Conservation (phyloP, 768 basidiomycete genomes). For the Lentinula guzmanii region DNA sequence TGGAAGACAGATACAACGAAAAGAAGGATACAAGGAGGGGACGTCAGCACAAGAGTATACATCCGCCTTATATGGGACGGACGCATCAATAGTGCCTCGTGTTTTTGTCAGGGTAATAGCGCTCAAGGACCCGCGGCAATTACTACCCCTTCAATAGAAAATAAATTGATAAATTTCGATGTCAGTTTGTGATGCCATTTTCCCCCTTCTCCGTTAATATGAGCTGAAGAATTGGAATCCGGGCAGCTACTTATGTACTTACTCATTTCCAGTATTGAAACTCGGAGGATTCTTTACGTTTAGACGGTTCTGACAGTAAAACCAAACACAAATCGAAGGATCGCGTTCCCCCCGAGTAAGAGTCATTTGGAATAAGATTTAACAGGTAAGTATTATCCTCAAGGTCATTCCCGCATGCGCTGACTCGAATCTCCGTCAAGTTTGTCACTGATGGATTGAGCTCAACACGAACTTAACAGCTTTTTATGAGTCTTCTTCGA, state of each 20-base stretch:
- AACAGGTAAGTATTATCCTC: not conserved
- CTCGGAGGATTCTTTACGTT: not conserved
- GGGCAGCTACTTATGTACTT: not conserved
- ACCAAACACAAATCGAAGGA: too few relatives aligned
- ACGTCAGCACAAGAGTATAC: slow-evolving; percentile 25
- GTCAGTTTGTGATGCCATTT: not conserved
- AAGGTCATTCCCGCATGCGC: not conserved
- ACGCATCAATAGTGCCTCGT: slow-evolving; percentile 22
- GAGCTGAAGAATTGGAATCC: not conserved
- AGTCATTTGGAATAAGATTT: too few relatives aligned
- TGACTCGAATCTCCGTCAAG: not conserved
- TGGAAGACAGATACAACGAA: slow-evolving; percentile 13
- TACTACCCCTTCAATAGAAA: not conserved
- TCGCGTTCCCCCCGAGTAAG: too few relatives aligned
- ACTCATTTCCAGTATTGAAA: too few relatives aligned
- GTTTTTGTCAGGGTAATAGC: slow-evolving; percentile 19
- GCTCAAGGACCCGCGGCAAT: slow-evolving; percentile 5
- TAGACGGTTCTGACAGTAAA: not conserved
- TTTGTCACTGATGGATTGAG: too few relatives aligned
- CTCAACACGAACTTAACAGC: not conserved
- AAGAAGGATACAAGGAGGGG: slow-evolving; percentile 24
- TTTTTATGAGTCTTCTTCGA: not conserved
- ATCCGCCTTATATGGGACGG: slow-evolving; percentile 32
- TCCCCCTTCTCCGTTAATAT: not conserved
- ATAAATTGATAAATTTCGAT: not conserved